Evolutionary conservation across 176 grass and related monocot genomes (phyloP).

Genomic region (Eragrostis curvula): DNA sequence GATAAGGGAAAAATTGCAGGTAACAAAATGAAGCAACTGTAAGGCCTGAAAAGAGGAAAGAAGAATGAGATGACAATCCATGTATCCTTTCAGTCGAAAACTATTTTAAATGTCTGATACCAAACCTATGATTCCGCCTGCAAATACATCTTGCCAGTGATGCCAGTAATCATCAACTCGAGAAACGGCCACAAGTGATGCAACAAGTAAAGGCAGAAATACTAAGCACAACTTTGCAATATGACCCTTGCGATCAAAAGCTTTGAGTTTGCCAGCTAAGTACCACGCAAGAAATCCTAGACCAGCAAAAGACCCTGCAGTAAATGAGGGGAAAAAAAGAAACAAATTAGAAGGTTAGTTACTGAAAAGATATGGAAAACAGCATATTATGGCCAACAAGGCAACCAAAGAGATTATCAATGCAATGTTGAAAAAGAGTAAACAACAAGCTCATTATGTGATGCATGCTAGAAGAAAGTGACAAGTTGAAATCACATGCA

Average conservation of each 20-base stretch:
- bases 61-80: background rate
- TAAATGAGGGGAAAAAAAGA: conserved; percentile 14
- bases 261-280: conserved; percentile 59
- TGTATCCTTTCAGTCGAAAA: too few relatives aligned
- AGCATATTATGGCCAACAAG: conserved; percentile 12
- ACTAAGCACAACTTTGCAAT: conserved; percentile 59
- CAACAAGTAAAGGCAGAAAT: conserved; percentile 58
- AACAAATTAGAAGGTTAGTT: conserved; percentile 11
- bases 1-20: conserved; percentile 59
- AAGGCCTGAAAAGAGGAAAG: conserved; percentile 44
- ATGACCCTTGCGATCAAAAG: conserved; percentile 58
- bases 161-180: conserved; percentile 69
- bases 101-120: background rate
- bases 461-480: background rate
- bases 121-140: conserved; percentile 55
- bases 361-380: background rate
- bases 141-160: conserved; percentile 69
- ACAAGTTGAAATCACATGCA: background rate
- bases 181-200: conserved; percentile 59
- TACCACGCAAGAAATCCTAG: conserved; percentile 67
- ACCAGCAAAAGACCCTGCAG: conserved; percentile 59
- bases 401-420: conserved; percentile 8
- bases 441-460: background rate
- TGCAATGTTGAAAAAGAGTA: background rate
- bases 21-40: conserved; percentile 62